phyloP scores from a whole-genome alignment of 2,329 filamentous ascomycete species.

The Calonectria crousiana region DNA sequence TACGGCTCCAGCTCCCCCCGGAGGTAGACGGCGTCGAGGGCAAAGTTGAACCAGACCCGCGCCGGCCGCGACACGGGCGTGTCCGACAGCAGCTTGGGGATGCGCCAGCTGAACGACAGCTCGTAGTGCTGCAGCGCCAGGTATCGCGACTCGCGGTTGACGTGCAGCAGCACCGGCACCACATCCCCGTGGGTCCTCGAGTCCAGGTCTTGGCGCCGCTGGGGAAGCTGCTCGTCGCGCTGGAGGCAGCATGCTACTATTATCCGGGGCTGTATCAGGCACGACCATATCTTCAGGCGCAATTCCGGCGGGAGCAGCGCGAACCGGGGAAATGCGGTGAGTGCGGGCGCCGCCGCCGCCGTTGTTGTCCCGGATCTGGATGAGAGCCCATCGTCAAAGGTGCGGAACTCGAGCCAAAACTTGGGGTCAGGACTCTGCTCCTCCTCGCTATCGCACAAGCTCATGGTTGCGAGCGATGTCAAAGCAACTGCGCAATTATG shows the following conservation, averaged over 20 bases:
- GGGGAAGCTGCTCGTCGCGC: conserved; percentile 43
- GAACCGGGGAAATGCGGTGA: conserved; percentile 53
- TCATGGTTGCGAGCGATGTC: conserved; percentile 7
- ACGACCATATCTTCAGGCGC: conserved; percentile 61
- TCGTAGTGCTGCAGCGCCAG: conserved; percentile 59
- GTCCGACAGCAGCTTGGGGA: conserved; percentile 54
- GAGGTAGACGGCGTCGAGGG: conserved; percentile 59
- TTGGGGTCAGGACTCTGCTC: conserved; percentile 44
- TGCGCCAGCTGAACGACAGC: conserved; percentile 60
- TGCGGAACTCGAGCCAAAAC: conserved; percentile 61
- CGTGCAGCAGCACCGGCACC: conserved; percentile 58
- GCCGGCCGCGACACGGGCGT: conserved; percentile 51
- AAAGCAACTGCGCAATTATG: conserved; percentile 21
- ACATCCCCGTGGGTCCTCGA: conserved; percentile 41
- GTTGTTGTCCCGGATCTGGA: background rate
- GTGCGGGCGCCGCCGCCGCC: background rate
- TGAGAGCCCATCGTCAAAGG: conserved; percentile 56
- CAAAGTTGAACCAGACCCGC: conserved; percentile 62
- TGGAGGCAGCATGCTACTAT: conserved; percentile 58
- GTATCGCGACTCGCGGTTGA: conserved; percentile 57
- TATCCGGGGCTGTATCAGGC: conserved; percentile 59
- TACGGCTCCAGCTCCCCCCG: conserved; percentile 62
- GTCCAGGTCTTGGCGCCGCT: conserved; percentile 45
- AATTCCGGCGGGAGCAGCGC: conserved; percentile 58
- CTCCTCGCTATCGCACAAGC: conserved; percentile 36